These are phyloP conservation scores for Chalciporus sphaerocephalus DNA, from an alignment of 768 basidiomycete genomes.

Conservation along the genomic window DNA sequence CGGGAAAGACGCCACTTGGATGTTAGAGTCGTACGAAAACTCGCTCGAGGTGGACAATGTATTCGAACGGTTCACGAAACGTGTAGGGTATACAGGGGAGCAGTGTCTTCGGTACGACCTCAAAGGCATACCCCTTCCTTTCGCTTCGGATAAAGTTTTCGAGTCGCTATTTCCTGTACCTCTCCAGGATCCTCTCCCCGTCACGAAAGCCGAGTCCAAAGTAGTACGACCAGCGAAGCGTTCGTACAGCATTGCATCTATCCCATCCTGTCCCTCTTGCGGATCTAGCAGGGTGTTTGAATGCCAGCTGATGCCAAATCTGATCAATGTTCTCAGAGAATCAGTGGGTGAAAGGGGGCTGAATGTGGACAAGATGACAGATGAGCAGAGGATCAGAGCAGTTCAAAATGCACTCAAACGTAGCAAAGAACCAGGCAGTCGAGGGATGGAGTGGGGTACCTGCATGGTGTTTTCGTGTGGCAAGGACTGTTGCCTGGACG, in stretches of 20 bases:
- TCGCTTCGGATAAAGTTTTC: conserved; percentile 72
- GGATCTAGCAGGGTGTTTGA: conserved; percentile 73
- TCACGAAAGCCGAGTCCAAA: conserved; percentile 59
- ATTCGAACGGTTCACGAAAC: conserved; percentile 79
- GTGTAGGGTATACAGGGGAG: conserved; percentile 64
- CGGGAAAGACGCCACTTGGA: conserved; percentile 53
- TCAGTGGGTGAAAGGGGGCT: conserved; percentile 18
- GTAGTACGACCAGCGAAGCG: conserved; percentile 44
- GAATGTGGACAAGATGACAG: conserved; percentile 41
- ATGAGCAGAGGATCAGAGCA: conserved; percentile 65
- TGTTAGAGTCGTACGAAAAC: conserved; percentile 75
- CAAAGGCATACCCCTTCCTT: conserved; percentile 80
- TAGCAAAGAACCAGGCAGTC: conserved; percentile 38
- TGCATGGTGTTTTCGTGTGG: conserved; percentile 85
- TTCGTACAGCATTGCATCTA: conserved; percentile 48
- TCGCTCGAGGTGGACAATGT: conserved; percentile 75
- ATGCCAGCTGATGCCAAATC: conserved; percentile 90
- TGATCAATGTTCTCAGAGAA: conserved; percentile 70
- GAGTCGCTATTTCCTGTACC: conserved; percentile 67
- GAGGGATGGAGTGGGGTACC: conserved; percentile 94
- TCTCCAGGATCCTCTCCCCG: conserved; percentile 39
- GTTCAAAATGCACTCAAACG: conserved; percentile 54
- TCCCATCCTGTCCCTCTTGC: conserved; percentile 70
- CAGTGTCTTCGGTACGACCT: conserved; percentile 95
- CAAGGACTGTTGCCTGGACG: conserved; percentile 63